Evolutionary conservation across 2,329 filamentous ascomycete species (phyloP).

Genomic region (Colletotrichum lindemuthianum): DNA sequence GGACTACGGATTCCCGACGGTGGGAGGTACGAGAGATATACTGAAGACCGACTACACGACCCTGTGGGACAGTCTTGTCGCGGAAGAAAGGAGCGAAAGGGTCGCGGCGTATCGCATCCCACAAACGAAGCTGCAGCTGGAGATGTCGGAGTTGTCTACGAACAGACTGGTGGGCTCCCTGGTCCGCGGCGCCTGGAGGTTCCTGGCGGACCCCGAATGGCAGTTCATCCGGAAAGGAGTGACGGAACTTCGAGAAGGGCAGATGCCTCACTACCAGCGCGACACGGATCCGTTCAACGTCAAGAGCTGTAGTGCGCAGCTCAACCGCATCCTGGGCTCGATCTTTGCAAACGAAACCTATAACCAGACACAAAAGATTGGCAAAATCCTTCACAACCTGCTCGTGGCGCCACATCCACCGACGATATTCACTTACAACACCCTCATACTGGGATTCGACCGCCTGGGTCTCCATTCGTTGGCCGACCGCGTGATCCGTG

Average conservation of each 20-base stretch:
- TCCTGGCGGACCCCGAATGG: conserved; percentile 39
- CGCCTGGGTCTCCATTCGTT: conserved; percentile 59
- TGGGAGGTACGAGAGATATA: background rate
- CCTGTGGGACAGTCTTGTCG: background rate
- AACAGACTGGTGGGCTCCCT: background rate
- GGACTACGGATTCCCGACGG: conserved; percentile 13
- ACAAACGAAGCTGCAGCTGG: background rate
- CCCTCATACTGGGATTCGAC: conserved; percentile 73
- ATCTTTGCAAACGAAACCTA: conserved; percentile 18
- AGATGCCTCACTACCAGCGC: conserved; percentile 16
- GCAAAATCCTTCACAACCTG: conserved; percentile 73
- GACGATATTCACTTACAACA: conserved; percentile 76
- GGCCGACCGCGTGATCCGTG: conserved; percentile 62
- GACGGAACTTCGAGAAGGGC: conserved; percentile 5
- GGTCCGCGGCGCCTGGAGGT: conserved; percentile 40
- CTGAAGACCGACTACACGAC: conserved; percentile 13
- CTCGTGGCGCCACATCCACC: conserved; percentile 70
- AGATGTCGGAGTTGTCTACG: background rate
- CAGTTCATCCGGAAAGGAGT: conserved; percentile 29
- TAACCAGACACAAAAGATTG: conserved; percentile 39
- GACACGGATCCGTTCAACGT: background rate
- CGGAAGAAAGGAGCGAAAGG: background rate
- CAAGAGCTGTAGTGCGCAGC: background rate
- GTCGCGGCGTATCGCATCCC: conserved; percentile 5
- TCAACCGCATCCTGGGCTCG: conserved; percentile 21